Evolutionary conservation across 2,329 filamentous ascomycete species (phyloP), one percentile per base, ranked within the genome.

Genomic region (Beauveria medogensis): DNA sequence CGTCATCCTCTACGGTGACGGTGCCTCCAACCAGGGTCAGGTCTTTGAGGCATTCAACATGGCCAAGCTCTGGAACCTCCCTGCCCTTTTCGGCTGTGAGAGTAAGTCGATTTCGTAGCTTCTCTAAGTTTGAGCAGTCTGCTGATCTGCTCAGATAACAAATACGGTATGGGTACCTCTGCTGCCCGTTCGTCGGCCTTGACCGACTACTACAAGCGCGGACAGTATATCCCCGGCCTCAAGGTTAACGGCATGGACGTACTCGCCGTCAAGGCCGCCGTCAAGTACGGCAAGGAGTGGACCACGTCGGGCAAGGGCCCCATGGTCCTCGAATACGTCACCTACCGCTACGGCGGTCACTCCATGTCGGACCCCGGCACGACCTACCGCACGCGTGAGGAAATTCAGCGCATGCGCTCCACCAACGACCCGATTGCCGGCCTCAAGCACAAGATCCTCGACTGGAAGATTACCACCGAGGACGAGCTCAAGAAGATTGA

Each of bases 1-100:
- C 65, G 83, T 99, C 68, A 86, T 93, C 66, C 85, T 99, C 63
- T 99, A 99, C 78, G 94, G 94, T 82, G 94, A 99, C 71, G 94
- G 94, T 83, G 94, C 94, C 67, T 91, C 89, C 83, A 99, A 99
- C 84, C 94, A 99, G 83, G 94, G 94, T 67, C 94, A 99, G 80
- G 94, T 99, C 70, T 99, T 99, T 72, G 94, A 99, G 84, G 92
- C 94, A 64, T 99, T 95, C 86, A 99, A 99, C 88, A 99, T 99
- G 94, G 94, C 94, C 65, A 97, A 97, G 85, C 87, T 99, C 68
- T 99, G 94, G 94, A 92, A 94, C 70, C 82, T 99, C 53, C 94
- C 94, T 60, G 86, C 92, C 68, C 89, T 99, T 68, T 99, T 99
- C 74, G 92, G 91, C 69, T 99, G 94, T 78, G 94, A 99, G 83